Percentiles rank a stretch among this genome's conserved stretches.
Evolutionary conservation across 768 basidiomycete species (phyloP).

Genomic region (Paxillus involutus): DNA sequence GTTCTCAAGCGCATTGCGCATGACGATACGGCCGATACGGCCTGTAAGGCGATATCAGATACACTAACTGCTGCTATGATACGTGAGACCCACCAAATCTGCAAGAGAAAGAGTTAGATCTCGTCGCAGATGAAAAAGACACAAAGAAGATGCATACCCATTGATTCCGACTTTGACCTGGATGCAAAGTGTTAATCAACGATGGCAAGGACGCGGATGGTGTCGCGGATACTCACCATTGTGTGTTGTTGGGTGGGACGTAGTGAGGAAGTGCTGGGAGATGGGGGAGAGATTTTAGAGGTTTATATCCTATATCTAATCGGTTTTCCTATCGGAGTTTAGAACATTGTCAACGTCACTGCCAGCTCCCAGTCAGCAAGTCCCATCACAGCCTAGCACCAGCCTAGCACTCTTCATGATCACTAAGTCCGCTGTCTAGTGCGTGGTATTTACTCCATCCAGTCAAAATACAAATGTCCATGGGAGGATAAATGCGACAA

Average conservation of each 20-base stretch:
- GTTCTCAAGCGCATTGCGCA: conserved; percentile 86
- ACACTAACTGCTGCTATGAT: not conserved
- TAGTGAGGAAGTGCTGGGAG: conserved; percentile 3
- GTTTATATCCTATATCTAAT: conserved; percentile 32
- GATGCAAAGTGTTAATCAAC: conserved; percentile 13
- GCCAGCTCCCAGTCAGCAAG: not conserved
- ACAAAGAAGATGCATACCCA: conserved; percentile 56
- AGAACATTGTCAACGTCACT: not conserved
- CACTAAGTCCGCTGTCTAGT: conserved; percentile 5
- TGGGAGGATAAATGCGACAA: conserved; percentile 10
- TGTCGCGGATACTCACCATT: conserved; percentile 23
- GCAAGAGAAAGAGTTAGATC: conserved; percentile 19
- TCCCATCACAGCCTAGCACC: not conserved
- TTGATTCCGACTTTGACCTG: conserved; percentile 94
- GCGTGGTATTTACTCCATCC: conserved; percentile 2
- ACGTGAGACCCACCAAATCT: conserved; percentile 65
- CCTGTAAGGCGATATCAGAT: conserved; percentile 42
- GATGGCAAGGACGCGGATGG: not conserved
- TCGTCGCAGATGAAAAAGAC: not conserved
- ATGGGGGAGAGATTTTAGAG: conserved; percentile 1
- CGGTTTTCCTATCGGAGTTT: conserved; percentile 4
- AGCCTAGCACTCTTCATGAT: not conserved
- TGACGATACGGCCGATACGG: conserved; percentile 99
- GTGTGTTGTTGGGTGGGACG: conserved; percentile 9
- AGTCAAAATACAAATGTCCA: not conserved